phyloP scores from a whole-genome alignment of 192 early-diverging fungal species.

The Umbelopsis sp. region DNA sequence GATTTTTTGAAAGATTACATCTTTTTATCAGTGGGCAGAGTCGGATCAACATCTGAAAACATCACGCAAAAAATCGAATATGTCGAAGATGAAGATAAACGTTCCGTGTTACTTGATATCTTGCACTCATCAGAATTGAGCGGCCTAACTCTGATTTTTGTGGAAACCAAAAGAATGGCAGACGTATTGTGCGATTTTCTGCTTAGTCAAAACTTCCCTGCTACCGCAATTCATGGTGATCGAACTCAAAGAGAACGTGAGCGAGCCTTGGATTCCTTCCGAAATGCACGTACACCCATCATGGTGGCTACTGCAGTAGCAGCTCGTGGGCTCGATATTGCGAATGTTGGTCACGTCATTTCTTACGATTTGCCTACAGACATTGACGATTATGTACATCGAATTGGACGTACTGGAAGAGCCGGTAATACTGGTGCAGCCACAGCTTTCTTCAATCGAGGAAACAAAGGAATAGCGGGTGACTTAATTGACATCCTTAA shows the following conservation, averaged over 20 bases:
- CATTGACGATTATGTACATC: slow-evolving; percentile 98
- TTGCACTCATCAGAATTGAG: slow-evolving; percentile 55
- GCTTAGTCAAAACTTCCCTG: slow-evolving; percentile 76
- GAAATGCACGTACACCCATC: slow-evolving; percentile 75
- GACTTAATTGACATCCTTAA: slow-evolving; percentile 86
- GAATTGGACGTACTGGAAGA: slow-evolving; percentile 97
- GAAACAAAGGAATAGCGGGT: slow-evolving; percentile 80
- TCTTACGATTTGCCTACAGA: slow-evolving; percentile 96
- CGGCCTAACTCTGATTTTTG: slow-evolving; percentile 91
- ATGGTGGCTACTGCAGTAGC: slow-evolving; percentile 98
- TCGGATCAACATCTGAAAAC: slow-evolving; percentile 94
- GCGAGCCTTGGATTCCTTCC: slow-evolving; percentile 86
- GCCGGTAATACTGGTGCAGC: slow-evolving; percentile 93
- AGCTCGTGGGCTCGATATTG: slow-evolving; percentile 89
- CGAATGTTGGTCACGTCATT: slow-evolving; percentile 86
- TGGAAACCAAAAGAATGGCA: slow-evolving; percentile 95
- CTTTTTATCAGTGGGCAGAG: slow-evolving; percentile 90
- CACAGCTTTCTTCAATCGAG: slow-evolving; percentile 94
- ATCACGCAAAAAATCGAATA: slow-evolving; percentile 93
- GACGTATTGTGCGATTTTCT: slow-evolving; percentile 88
- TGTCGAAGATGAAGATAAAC: slow-evolving; percentile 95
- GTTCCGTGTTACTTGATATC: slow-evolving; percentile 85
- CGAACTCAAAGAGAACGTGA: slow-evolving; percentile 95
- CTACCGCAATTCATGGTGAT: slow-evolving; percentile 97
- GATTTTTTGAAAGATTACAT: slow-evolving; percentile 85